Base-by-base conservation (phyloP, 228 moss, liverwort and hornwort genomes). In the Sphagnum fallax region DNA sequence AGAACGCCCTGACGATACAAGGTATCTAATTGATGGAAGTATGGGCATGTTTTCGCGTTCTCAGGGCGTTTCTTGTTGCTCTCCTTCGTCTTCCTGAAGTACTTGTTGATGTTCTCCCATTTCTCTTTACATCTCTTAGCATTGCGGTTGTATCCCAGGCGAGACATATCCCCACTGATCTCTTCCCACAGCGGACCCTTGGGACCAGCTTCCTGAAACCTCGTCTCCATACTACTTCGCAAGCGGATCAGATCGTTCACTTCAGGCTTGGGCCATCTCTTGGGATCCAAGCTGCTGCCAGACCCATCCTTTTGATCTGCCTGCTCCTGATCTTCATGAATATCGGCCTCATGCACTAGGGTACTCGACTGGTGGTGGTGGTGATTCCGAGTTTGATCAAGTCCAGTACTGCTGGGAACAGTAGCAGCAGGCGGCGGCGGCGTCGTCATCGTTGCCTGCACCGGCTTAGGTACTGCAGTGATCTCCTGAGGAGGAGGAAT, bases 71-170 rank as follows among this genome's bases (percentile, higher is more conserved):
- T 72, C 65, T 72, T 72, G 72, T 89, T 85, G 48, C 84, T 85
- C 73, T 89, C 88, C 76, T 89, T 89, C n/a, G 88, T 89, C 74
- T 89, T 89, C 67, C 85, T 82, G 72, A 85, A 89, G 60, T 89
- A 89, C 66, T 89, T 89, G 76, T 89, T 89, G 69, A 89, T 89
- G 49, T 89, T 89, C 66, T 89, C 88, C 88, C 88, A 89, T 73
- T 89, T 89, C 76, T 89, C 88, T 70, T 89, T 89, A 80, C 88
- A 89, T 75, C 88, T 74, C 65, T 89, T 89, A 50, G 88, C 78
- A 52, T 84, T 85, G 11, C 88, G 78, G 53, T 72, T 82, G 66
- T 80, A 85, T 51, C 88, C 85, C 76, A 89, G 66, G 70, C 78
- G 78, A 4, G 82, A 62, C 88, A 89, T 89, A 55, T 80, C 82